Conservation (phyloP, 306 rosid species). For the Rosa rugosa region DNA sequence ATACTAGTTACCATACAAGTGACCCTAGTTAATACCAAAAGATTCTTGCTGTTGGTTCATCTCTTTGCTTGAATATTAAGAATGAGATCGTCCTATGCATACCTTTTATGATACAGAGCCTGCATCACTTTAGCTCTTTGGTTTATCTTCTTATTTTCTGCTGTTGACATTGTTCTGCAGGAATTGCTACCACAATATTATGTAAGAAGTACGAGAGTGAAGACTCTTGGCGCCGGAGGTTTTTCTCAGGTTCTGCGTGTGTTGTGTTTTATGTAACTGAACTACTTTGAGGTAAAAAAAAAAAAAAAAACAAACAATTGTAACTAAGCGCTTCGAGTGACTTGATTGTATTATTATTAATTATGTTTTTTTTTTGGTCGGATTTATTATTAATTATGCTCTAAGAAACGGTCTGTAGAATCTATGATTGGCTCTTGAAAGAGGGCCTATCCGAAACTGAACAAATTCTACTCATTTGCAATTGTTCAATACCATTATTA, state of each 20-base stretch:
- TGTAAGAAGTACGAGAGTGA: not conserved
- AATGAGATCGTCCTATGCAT: not conserved
- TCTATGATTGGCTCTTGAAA: conserved; percentile 21
- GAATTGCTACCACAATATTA: conserved; percentile 36
- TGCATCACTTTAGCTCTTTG: not conserved
- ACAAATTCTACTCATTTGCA: not conserved
- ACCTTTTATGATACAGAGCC: not conserved
- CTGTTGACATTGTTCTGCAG: conserved; percentile 38
- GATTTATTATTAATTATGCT: conserved; percentile 17
- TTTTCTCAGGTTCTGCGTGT: conserved; percentile 28
- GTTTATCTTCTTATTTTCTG: not conserved
- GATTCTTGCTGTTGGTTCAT: not conserved
- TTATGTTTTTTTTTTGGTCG: not conserved
- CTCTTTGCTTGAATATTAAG: not conserved
- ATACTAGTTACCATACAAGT: not conserved
- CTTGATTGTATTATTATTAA: conserved; percentile 24
- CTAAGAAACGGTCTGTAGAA: conserved; percentile 24
- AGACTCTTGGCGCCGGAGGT: conserved; percentile 21
- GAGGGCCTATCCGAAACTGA: conserved; percentile 14
- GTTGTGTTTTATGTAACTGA: conserved; percentile 14
- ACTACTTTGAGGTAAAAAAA: conserved; percentile 17
- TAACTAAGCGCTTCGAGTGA: conserved; percentile 26
- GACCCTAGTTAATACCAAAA: not conserved
- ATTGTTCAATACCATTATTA: not conserved
- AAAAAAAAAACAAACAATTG: conserved; percentile 8